Percentiles rank a stretch among this genome's conserved stretches.
Evolutionary conservation across 495 filamentous ascomycete genomes (phyloP).

Genomic region (Penicillium atrosanguineum): DNA sequence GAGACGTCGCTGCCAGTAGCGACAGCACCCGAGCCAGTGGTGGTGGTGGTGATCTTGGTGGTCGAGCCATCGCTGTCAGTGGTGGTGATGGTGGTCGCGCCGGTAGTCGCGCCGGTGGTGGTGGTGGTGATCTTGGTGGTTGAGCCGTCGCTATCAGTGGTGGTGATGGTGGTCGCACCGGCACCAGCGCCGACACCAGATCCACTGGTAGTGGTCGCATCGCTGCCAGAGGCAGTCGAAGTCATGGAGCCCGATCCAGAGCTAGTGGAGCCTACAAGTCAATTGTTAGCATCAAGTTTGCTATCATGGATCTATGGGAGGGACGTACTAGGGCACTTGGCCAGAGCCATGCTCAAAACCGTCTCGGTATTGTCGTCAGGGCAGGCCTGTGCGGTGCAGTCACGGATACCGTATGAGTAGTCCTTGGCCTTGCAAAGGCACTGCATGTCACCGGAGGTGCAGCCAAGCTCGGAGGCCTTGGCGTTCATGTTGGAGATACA

Average conservation of each 20-base stretch:
- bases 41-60: background rate
- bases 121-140: background rate
- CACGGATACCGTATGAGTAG: conserved; percentile 74
- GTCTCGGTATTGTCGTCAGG: conserved; percentile 39
- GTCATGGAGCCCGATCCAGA: conserved; percentile 5
- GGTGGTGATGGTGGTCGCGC: conserved; percentile 3
- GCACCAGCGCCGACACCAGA: background rate
- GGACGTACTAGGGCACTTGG: conserved; percentile 31
- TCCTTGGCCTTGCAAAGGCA: conserved; percentile 70
- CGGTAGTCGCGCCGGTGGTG: conserved; percentile 4
- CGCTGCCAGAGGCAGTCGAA: conserved; percentile 15
- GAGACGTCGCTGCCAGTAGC: background rate
- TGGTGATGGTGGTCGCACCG: background rate
- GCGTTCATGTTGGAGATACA: conserved; percentile 73
- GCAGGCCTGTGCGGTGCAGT: conserved; percentile 73
- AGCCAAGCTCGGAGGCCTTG: conserved; percentile 59
- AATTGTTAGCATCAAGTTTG: conserved; percentile 4
- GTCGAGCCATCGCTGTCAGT: conserved; percentile 13
- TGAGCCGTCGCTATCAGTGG: background rate
- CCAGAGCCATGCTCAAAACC: conserved; percentile 36
- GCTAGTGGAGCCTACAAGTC: conserved; percentile 1
- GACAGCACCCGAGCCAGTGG: background rate
- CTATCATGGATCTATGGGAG: background rate
- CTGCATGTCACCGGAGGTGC: conserved; percentile 49
- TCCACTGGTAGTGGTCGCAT: conserved; percentile 4